phyloP scores from a whole-genome alignment of 768 basidiomycete genomes.

The Cystofilobasidium ferigula region DNA sequence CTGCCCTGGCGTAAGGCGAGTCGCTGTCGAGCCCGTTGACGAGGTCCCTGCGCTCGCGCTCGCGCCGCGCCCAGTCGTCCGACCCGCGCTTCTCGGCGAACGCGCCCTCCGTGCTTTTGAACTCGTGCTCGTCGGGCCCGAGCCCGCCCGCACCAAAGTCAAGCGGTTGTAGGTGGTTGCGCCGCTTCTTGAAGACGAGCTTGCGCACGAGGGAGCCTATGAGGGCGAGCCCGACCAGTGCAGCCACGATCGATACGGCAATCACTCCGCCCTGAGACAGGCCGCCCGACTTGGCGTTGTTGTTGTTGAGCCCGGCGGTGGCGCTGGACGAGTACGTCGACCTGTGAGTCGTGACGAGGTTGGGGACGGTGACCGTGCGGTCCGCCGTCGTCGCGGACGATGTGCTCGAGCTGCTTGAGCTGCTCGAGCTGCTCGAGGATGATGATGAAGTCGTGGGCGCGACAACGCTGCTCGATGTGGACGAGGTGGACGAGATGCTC shows the following conservation, averaged over 20 bases:
- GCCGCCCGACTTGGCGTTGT: not conserved
- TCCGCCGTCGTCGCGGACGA: not conserved
- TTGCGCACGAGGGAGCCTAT: not conserved
- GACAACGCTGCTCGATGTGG: no score
- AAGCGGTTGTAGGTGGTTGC: conserved; percentile 1
- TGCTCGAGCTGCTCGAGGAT: not conserved
- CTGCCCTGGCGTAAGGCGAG: not conserved
- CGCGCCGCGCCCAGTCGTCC: conserved; percentile 9
- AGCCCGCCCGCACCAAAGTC: conserved; percentile 13
- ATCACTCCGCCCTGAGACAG: not conserved
- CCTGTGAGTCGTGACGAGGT: not conserved
- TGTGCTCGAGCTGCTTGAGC: not conserved
- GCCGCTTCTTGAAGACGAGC: not conserved
- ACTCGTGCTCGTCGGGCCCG: conserved; percentile 23
- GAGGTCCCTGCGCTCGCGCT: conserved; percentile 13
- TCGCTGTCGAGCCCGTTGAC: not conserved
- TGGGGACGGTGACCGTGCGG: not conserved
- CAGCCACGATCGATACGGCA: not conserved
- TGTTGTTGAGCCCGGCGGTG: not conserved
- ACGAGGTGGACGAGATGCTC: not conserved
- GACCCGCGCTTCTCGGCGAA: conserved; percentile 13
- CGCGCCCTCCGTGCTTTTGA: conserved; percentile 18
- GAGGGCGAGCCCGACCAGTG: not conserved
- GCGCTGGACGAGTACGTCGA: not conserved
- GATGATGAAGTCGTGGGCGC: not conserved